These are phyloP conservation scores for Apiotrichum brassicae DNA, from an alignment of 1,284 basidiomycete genomes.

Conservation along the genomic window DNA sequence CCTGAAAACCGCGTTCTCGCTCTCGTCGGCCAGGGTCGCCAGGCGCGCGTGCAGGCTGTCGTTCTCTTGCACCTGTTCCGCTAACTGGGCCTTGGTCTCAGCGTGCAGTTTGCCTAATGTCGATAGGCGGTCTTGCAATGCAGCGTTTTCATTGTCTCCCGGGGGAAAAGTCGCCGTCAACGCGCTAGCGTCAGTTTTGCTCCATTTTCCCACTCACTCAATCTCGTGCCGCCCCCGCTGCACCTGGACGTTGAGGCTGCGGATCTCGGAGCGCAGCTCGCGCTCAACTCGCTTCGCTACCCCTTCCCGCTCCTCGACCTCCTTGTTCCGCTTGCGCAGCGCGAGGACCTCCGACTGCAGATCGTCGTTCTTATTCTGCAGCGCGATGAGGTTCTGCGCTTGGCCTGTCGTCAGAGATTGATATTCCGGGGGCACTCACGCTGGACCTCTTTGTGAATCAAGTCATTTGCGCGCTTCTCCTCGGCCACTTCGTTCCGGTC, in stretches of 20 bases:
- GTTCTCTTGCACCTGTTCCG: constrained; percentile 26
- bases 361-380: constrained; percentile 28
- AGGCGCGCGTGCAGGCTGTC: constrained; percentile 28
- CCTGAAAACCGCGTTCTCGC: constrained; percentile 19
- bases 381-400: constrained; percentile 27
- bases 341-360: constrained; percentile 36
- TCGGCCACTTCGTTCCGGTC: constrained; percentile 17
- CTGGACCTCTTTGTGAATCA: constrained; percentile 32
- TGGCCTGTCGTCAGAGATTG: constrained; percentile 26
- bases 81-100: constrained; percentile 28
- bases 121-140: constrained; percentile 32
- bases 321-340: constrained; percentile 37
- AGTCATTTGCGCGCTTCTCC: constrained; percentile 24
- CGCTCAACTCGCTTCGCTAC: constrained; percentile 29
- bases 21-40: constrained; percentile 25
- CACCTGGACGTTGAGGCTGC: constrained; percentile 33
- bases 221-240: constrained; percentile 41
- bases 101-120: constrained; percentile 32
- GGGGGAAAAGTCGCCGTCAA: constrained; percentile 38
- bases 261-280: constrained; percentile 31
- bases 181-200: too few relatives aligned
- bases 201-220: constrained; percentile 44
- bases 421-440: constrained; percentile 23
- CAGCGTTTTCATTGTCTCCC: too few relatives aligned
- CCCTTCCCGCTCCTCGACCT: constrained; percentile 30